A percentile compares a stretch with the other conserved stretches of the same genome.
Conservation (phyloP, 148 eudicot species). For the Chenopodium formosanum region DNA sequence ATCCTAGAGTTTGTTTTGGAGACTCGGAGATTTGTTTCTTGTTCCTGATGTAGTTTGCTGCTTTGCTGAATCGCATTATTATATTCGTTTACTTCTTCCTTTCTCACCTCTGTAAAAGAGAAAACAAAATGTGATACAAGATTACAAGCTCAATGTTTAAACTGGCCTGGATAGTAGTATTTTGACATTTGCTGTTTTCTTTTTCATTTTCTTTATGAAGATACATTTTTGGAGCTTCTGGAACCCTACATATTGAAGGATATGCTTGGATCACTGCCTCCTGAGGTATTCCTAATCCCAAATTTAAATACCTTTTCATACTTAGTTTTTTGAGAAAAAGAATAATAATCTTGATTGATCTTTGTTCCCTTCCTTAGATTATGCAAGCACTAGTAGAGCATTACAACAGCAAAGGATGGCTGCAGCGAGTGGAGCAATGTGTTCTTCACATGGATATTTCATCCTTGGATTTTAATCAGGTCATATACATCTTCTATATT, state of each 20-base stretch:
- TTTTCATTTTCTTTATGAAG: conserved; percentile 35
- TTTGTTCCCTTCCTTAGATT: conserved; percentile 42
- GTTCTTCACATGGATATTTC: conserved; percentile 98
- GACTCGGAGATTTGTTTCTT: neutral
- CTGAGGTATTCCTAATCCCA: conserved; percentile 54
- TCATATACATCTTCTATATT: conserved; percentile 24
- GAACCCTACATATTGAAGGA: conserved; percentile 98
- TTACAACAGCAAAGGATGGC: conserved; percentile 84
- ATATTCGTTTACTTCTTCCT: neutral
- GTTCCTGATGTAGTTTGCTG: neutral
- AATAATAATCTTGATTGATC: conserved; percentile 5
- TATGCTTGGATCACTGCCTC: conserved; percentile 94
- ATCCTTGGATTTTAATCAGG: conserved; percentile 98
- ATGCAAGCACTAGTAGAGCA: conserved; percentile 99
- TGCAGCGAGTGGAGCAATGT: conserved; percentile 96
- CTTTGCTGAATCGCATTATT: neutral
- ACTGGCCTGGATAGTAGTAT: neutral
- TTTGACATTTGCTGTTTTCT: conserved; percentile 16
- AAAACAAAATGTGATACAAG: neutral
- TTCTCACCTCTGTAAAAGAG: neutral
- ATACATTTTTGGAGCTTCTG: conserved; percentile 95
- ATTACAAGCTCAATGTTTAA: neutral
- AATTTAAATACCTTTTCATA: neutral
- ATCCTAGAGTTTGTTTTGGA: neutral
- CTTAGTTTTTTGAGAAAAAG: neutral